Evolutionary conservation across 495 filamentous ascomycete genomes (phyloP), one percentile per base, ranked within the genome.

Genomic region (Letharia columbiana): DNA sequence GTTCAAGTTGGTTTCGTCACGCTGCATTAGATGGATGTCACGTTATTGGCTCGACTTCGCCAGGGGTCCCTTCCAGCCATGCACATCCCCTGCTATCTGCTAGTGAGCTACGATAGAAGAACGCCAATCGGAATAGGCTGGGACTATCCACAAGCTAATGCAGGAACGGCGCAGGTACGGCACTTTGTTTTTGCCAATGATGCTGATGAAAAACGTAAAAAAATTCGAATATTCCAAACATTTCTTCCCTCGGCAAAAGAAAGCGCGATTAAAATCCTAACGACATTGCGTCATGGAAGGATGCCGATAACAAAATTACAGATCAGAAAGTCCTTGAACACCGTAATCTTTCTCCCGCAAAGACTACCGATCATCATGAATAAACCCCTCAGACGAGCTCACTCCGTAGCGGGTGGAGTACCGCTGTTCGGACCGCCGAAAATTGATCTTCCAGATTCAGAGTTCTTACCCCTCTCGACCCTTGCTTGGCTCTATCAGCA

Each of bases 121-220:
- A 57, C 63, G 66, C 69, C 66, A 70, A 70, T 70, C 66, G 66
- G 62, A 60, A 45, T 12, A 61, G 52, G 28, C 60, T 67, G 65
- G 65, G 64, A 59, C 44, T 17, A 54, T 60, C 49, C 49, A 45
- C 42, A 44, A 47, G 63, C 69, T 70, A 70, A 68, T 68, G 69
- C 69, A 70, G 69, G 69, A 65, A 70, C 69, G 58, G 62, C 61
- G 69, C 69, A 70, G 69, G 69, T 68, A 70, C 69, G 50, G 69
- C 50, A 56, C 63, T 69, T 66, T 57, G 13, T 37, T 37, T 37
- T 56, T 35, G 12, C 28, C 13, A 33, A 35, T 57, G 28, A 13
- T 35, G 12, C 28, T 7, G 17, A 35, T 57, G 28, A 13, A 57
- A 57, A 66, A 68, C 67, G 63, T 68, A 64, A 65, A 59, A 54